Evolutionary conservation across 2,329 filamentous ascomycete species (phyloP), one percentile per base, ranked within the genome.

Genomic region (Colletotrichum incanum): DNA sequence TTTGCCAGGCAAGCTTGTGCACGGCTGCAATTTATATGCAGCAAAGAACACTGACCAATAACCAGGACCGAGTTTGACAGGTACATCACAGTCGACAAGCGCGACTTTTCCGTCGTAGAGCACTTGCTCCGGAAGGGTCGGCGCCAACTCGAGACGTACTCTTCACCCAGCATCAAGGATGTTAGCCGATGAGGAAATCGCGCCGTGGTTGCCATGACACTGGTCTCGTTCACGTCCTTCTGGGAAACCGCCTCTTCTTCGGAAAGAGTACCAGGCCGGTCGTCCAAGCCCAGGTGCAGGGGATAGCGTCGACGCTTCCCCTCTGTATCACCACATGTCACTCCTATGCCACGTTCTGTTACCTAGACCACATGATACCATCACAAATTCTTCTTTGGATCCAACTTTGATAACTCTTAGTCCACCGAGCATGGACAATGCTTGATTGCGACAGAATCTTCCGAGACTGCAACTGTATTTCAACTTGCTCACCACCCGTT

Each of bases 31-130:
- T 31, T 31, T 28, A 1, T 28, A 20, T 9, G 26, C 49, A 28
- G 43, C 18, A 34, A 28, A 43, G 16, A 14, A 47, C 41, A 23
- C 64, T 74, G 43, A 74, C 49, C 45, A 16, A 34, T 52, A 1
- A 23, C 11, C 39, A 95, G 94, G 76, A 81, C 86, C 37, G 94
- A 98, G 79, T 98, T 99, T 79, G 86, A 91, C 49, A 93, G 93
- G 79, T 88, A 93, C 78, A 79, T 90, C 16, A 79, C 81, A 11
- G 81, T 97, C 67, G 92, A 93, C 81, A 96, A 94, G 83, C 94
- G 94, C 76, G 94, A 98, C 79, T 98, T 98, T 82, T 86, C 88
- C 20, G 92, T 94, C 7, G 92, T 98, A 69, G 95, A 98, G 81
- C 96, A 94, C 80, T 85, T 97, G 43, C 80, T 98, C 63, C 89